These are phyloP conservation scores for Botryotinia calthae DNA, from an alignment of 2,329 filamentous ascomycete species.

Conservation along the genomic window DNA sequence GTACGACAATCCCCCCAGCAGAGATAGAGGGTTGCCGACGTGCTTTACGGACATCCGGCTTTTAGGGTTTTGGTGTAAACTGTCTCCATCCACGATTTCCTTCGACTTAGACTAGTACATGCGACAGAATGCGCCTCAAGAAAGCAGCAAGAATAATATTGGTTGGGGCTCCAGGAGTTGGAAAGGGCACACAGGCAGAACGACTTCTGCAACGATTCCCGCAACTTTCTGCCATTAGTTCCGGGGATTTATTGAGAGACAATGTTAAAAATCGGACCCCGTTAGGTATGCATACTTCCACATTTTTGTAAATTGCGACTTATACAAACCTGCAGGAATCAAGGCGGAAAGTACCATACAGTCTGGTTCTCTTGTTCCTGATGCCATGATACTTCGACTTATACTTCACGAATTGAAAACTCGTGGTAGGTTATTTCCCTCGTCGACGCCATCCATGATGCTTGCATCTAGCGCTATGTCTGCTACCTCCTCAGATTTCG, in stretches of 20 bases:
- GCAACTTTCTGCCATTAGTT: conserved; percentile 86
- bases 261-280: conserved; percentile 89
- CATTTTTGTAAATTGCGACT: background rate
- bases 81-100: background rate
- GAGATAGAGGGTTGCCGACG: background rate
- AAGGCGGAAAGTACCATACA: conserved; percentile 89
- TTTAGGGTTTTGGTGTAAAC: background rate
- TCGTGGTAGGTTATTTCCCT: conserved; percentile 73
- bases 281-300: conserved; percentile 59
- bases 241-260: conserved; percentile 84
- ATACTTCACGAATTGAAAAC: conserved; percentile 86
- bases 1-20: background rate
- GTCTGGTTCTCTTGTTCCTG: conserved; percentile 83
- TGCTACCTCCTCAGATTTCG: conserved; percentile 41
- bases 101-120: background rate
- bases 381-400: conserved; percentile 85
- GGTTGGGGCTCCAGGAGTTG: conserved; percentile 84
- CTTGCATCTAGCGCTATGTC: conserved; percentile 30
- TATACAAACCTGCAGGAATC: conserved; percentile 58
- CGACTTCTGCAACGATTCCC: conserved; percentile 83
- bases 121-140: conserved; percentile 59
- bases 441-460: conserved; percentile 40
- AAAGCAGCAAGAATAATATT: conserved; percentile 90
- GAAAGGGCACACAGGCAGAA: conserved; percentile 94
- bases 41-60: conserved; percentile 16